phyloP scores from a whole-genome alignment of 2,329 filamentous ascomycete species.

The Cladosporium sp. region DNA sequence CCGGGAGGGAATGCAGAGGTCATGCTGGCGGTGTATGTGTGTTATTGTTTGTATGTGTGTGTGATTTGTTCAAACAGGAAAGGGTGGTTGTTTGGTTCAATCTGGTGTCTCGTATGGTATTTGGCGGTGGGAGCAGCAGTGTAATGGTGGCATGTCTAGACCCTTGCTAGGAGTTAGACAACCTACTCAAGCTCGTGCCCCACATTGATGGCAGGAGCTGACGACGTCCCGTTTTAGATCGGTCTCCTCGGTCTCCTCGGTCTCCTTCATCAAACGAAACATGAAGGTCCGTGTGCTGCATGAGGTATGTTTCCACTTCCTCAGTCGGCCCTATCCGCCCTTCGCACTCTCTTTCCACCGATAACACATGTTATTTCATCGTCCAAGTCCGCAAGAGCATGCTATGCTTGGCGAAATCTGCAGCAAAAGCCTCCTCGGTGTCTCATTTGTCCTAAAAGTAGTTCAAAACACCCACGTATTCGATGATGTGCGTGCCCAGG shows the following conservation, averaged over 20 bases:
- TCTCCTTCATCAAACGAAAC: not conserved
- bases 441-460: slow-evolving; percentile 8
- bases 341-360: slow-evolving; percentile 9
- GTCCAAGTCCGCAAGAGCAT: not conserved
- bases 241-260: not conserved
- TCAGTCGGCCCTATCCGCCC: not conserved
- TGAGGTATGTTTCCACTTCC: not conserved
- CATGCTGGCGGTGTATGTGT: slow-evolving; percentile 27
- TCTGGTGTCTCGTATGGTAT: not conserved
- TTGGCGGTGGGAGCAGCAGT: not conserved
- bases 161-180: not conserved
- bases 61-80: not conserved
- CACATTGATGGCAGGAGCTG: not conserved
- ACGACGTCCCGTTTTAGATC: not conserved
- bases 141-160: not conserved
- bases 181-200: not conserved
- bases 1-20: slow-evolving; percentile 54
- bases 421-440: not conserved
- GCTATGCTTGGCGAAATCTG: not conserved
- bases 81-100: not conserved
- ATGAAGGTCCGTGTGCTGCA: not conserved
- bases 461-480: not conserved
- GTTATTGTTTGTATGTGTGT: not conserved
- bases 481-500: not conserved
- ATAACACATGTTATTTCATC: not conserved